A percentile compares a stretch with the other conserved stretches of the same genome.
Conservation (phyloP, 371 early-diverging fungal genomes). For the Caulochytrium protostelioides region DNA sequence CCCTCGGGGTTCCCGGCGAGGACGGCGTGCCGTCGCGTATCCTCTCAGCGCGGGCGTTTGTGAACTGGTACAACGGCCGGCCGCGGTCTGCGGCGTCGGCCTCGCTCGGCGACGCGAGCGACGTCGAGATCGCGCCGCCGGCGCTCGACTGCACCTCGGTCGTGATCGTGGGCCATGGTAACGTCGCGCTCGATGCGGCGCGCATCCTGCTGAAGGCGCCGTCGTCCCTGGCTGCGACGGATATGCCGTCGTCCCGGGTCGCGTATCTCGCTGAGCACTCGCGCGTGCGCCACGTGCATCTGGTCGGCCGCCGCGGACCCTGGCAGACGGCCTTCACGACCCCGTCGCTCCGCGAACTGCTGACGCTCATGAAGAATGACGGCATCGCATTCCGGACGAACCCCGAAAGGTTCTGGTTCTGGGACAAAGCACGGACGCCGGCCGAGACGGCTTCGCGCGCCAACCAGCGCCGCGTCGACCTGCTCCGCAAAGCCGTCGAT, state of each 20-base stretch:
- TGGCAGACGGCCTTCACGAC: slow-evolving; percentile 76
- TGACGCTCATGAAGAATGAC: slow-evolving; percentile 19
- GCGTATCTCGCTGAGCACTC: slow-evolving; percentile 60
- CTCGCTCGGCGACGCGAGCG: too few species aligned
- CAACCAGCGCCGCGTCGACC: slow-evolving; percentile 31
- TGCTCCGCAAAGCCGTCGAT: slow-evolving; percentile 15
- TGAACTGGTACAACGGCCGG: slow-evolving; percentile 88
- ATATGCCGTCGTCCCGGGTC: too few species aligned
- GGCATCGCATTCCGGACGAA: neutral
- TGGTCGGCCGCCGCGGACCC: slow-evolving; percentile 82
- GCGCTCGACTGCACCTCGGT: too few species aligned
- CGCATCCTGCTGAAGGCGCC: slow-evolving; percentile 59
- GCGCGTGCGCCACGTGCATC: slow-evolving; percentile 48
- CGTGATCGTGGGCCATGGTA: slow-evolving; percentile 82
- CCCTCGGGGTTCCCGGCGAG: slow-evolving; percentile 47
- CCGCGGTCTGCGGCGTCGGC: too few species aligned
- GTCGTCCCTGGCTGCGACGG: slow-evolving; percentile 56
- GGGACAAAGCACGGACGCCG: neutral
- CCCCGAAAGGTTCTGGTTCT: neutral
- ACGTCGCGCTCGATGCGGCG: slow-evolving; percentile 87
- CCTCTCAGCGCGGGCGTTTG: slow-evolving; percentile 63
- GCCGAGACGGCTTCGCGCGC: slow-evolving; percentile 31
- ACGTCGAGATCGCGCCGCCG: too few species aligned
- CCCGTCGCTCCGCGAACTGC: slow-evolving; percentile 87
- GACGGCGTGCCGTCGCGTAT: slow-evolving; percentile 26